Conservation (phyloP, 495 filamentous ascomycete genomes). For the Penicillium daleae region DNA sequence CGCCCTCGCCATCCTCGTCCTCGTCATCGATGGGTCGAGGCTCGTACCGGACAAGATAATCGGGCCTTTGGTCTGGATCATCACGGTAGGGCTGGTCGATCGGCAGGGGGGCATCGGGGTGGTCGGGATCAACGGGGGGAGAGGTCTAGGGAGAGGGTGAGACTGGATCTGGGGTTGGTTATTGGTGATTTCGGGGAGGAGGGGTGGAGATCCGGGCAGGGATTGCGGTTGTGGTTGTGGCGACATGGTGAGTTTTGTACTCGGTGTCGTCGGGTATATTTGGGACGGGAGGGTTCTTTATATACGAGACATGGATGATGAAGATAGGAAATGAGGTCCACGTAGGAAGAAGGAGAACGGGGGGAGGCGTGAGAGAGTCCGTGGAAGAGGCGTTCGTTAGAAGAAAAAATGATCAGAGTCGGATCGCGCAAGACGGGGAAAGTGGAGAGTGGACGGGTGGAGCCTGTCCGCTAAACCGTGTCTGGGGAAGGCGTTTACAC, state of each 20-base stretch:
- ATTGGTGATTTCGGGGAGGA: conserved; percentile 13
- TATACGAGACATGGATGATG: conserved; percentile 2
- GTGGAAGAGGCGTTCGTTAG: background rate
- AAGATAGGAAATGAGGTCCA: too few species aligned
- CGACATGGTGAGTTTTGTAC: background rate
- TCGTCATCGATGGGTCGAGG: conserved; percentile 25
- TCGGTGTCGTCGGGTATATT: background rate
- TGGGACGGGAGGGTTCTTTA: background rate
- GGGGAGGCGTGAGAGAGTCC: background rate
- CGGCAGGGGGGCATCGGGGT: conserved; percentile 32
- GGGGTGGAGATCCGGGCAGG: background rate
- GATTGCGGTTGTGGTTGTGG: background rate
- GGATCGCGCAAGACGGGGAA: background rate
- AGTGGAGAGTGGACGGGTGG: background rate
- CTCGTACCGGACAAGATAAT: conserved; percentile 23
- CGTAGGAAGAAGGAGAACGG: background rate
- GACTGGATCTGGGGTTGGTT: conserved; percentile 15
- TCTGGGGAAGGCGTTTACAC: background rate
- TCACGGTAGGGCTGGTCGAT: conserved; percentile 18
- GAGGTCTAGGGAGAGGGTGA: too few species aligned
- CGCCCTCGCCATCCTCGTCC: conserved; percentile 7
- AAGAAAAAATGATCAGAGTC: background rate
- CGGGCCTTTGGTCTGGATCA: conserved; percentile 9
- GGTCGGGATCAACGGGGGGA: conserved; percentile 10
- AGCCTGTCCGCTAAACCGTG: background rate